A percentile compares a stretch with the other conserved stretches of the same genome.
These are phyloP conservation scores for Macrolepiota dolichaula DNA, from an alignment of 768 basidiomycete species.

Conservation along the genomic window DNA sequence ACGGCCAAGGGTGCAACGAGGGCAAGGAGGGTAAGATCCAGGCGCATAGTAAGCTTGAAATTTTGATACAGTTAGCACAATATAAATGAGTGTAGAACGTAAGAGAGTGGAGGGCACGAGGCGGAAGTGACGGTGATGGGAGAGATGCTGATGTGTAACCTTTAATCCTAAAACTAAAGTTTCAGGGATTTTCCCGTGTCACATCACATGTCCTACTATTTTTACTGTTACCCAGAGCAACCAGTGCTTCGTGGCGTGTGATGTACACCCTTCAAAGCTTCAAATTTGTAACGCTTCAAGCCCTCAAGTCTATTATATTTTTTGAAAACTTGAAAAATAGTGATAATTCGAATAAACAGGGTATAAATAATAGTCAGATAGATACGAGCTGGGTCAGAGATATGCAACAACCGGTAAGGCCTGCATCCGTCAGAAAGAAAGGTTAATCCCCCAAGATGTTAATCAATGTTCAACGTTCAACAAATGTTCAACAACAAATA, in stretches of 20 bases:
- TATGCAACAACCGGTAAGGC: too few species aligned
- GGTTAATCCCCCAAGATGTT: not conserved
- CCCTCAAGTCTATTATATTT: too few species aligned
- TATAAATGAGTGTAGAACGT: constrained; percentile 12
- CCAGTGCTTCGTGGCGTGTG: not conserved
- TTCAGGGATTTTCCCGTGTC: not conserved
- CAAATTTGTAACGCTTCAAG: too few species aligned
- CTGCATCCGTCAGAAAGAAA: too few species aligned
- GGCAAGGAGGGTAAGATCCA: constrained; percentile 3
- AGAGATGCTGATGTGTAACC: not conserved
- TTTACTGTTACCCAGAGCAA: not conserved
- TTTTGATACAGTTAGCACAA: not conserved
- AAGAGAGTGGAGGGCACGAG: constrained; percentile 7
- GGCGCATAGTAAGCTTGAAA: constrained; percentile 1
- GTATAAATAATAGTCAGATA: not conserved
- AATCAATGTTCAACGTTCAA: not conserved
- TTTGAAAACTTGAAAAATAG: too few species aligned
- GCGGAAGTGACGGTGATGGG: not conserved
- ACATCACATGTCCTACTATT: not conserved
- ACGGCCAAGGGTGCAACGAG: constrained; percentile 10
- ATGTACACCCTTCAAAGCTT: too few species aligned
- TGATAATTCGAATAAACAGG: not conserved
- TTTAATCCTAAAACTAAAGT: too few species aligned
- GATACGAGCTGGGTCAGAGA: not conserved
- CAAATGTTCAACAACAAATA: too few species aligned